Percentiles rank a stretch among this genome's conserved stretches.
Conservation (phyloP, 176 grass and related monocot genomes). For the Rhynchospora tenuis region DNA sequence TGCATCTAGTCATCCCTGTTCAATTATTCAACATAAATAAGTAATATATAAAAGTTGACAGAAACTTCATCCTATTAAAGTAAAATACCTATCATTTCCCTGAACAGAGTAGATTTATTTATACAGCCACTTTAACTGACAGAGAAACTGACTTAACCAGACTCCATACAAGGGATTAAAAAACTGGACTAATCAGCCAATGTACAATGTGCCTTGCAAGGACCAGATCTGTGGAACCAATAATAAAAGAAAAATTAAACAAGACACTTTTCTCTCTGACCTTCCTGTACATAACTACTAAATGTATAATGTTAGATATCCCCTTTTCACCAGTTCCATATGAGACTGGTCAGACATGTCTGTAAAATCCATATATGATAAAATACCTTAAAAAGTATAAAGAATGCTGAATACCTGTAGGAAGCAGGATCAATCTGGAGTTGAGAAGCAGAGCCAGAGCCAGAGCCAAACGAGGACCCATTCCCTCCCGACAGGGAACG, state of each 20-base stretch:
- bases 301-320: not conserved
- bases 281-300: not conserved
- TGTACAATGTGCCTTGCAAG: not conserved
- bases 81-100: not conserved
- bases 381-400: constrained; percentile 2
- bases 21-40: not conserved
- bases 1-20: not conserved
- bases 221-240: not conserved
- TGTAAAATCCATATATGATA: not conserved
- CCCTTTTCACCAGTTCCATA: constrained; percentile 4
- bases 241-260: not conserved
- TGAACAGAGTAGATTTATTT: constrained; percentile 10
- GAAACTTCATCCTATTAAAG: not conserved
- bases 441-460: constrained; percentile 8
- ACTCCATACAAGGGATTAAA: not conserved
- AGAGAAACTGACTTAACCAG: constrained; percentile 9
- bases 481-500: constrained; percentile 13
- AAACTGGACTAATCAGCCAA: constrained; percentile 6
- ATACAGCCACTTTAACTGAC: not conserved
- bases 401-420: constrained; percentile 12
- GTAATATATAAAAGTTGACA: not conserved
- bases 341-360: not conserved
- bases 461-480: constrained; percentile 6
- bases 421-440: constrained; percentile 15
- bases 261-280: not conserved